Base-by-base conservation (phyloP, 2,329 filamentous ascomycete genomes). In the Stachybotrys echinatus region DNA sequence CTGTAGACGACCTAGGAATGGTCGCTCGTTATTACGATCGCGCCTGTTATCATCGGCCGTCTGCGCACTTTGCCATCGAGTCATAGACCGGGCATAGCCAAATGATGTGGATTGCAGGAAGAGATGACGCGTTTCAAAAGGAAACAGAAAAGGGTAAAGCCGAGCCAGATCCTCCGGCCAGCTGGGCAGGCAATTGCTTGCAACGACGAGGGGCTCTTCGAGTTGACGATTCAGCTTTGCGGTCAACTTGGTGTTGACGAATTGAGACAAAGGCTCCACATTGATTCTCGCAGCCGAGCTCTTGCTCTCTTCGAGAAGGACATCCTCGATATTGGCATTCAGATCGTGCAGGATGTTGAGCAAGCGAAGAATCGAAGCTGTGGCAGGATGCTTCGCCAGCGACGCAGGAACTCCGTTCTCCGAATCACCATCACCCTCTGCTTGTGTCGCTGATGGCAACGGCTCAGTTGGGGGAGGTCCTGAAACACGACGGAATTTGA, bases 41-140 rank as follows among this genome's bases (percentile, higher is more conserved):
- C 88, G 83, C 40, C 92, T 81, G 50, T 81, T 84, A 52, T 96
- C 92, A 55, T 90, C 91, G 20, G 85, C 81, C 20, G 84, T 81
- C 65, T 96, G 91, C 1, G 89, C 85, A 61, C 89, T 96, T 70
- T 97, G 94, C 95, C 95, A 99, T 65, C 92, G 84, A 52, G 87
- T 88, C 94, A 99, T 97, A 18, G 94, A 96, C 54, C 94, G 84
- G 40, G 92, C 92, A 73, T 99, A 99, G 20, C 94, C 94, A 64
- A 99, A 99, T 0, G 94, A 96, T 0, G 95, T 99, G 2, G 92
- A 99, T 69, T 97, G 94, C 31, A 99, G 74, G 77, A 99, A 99
- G 37, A 99, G 75, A 68, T 99, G 92, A 12, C 94, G 85, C 1
- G 94, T 97, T 74, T 99, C 94, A 61, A 99, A 99, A 3, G 94